Evolutionary conservation across 2,329 filamentous ascomycete species (phyloP), one percentile per base, ranked within the genome.

Genomic region (Hortaea werneckii): DNA sequence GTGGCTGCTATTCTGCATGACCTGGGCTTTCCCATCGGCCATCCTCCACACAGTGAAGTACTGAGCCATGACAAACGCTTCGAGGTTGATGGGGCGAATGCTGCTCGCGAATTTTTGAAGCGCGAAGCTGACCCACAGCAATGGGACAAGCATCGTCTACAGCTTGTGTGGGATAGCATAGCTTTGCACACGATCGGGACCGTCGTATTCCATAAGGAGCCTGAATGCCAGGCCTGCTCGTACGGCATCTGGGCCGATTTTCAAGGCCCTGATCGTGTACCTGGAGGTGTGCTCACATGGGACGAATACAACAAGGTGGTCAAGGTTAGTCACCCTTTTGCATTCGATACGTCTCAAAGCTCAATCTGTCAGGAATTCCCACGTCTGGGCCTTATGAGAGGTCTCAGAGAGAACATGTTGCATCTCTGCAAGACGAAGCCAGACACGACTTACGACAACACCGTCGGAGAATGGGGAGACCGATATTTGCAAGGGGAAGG

Each of bases 161-260:
- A 75, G 56, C 59, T 73, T 5, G 63, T 72, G 10, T 75, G 70
- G 70, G 71, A 75, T 50, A 55, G 66, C 9, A 75, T 76, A 47
- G 72, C 72, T 0, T 59, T 75, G 46, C 70, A 72, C 53, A 67
- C 66, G 0, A 64, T 62, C 5, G 47, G 48, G 0, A 60, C 49
- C n/a, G 66, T 74, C 30, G 62, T 61, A 8, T 49, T 49, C 6
- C 64, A 70, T 54, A 74, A 73, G 52, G 63, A 74, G 55, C 58
- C 64, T 5, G 66, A 66, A 39, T 70, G 73, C 6, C 56, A 59
- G 42, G 59, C 64, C 0, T 55, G 56, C 5, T 46, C 48, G 4
- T 54, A 48, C 20, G 52, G 52, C 13, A 52, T 54, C 42, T 52
- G 50, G 52, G 52, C 52, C 1, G 52, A 54, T 20, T 54, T 54